Percentiles rank a stretch among this genome's conserved stretches.
These are phyloP conservation scores for Quercus aquifolioides DNA, from an alignment of 306 rosid species.

Conservation along the genomic window DNA sequence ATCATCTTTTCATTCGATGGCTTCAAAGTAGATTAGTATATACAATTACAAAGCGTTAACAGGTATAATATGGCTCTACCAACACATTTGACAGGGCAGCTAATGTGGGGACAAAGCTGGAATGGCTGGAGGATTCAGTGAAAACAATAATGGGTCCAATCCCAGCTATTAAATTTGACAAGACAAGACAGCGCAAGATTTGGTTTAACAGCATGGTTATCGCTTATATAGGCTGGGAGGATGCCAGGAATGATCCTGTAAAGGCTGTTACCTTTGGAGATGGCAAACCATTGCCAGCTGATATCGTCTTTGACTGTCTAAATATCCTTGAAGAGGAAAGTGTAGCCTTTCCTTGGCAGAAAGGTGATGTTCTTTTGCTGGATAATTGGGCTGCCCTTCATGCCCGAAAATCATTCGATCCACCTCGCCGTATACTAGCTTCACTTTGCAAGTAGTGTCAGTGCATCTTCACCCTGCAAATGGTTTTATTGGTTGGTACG, in stretches of 20 bases:
- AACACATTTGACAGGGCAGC: slow-evolving; percentile 50
- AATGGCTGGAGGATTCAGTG: slow-evolving; percentile 78
- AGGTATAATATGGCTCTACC: background rate
- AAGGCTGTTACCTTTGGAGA: slow-evolving; percentile 12
- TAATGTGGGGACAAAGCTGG: slow-evolving; percentile 77
- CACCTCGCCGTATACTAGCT: slow-evolving; percentile 64
- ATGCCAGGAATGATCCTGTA: slow-evolving; percentile 53
- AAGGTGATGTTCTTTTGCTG: slow-evolving; percentile 67
- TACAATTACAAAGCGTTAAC: background rate
- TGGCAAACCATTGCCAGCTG: too few species aligned
- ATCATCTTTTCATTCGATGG: too few species aligned
- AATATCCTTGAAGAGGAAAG: too few species aligned
- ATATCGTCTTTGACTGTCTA: too few species aligned
- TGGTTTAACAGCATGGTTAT: slow-evolving; percentile 96
- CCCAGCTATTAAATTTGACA: slow-evolving; percentile 60
- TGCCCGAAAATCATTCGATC: slow-evolving; percentile 61
- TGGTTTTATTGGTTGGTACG: background rate
- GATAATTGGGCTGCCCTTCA: slow-evolving; percentile 90
- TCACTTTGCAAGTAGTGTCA: slow-evolving; percentile 44
- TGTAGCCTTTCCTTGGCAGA: background rate
- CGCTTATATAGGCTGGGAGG: slow-evolving; percentile 64
- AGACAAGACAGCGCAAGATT: slow-evolving; percentile 56
- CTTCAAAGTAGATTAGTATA: background rate
- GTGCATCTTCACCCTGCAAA: background rate
- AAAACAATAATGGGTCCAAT: slow-evolving; percentile 84